These are phyloP conservation scores for Candida silvatica DNA, from an alignment of 805 yeast genomes.

Conservation along the genomic window DNA sequence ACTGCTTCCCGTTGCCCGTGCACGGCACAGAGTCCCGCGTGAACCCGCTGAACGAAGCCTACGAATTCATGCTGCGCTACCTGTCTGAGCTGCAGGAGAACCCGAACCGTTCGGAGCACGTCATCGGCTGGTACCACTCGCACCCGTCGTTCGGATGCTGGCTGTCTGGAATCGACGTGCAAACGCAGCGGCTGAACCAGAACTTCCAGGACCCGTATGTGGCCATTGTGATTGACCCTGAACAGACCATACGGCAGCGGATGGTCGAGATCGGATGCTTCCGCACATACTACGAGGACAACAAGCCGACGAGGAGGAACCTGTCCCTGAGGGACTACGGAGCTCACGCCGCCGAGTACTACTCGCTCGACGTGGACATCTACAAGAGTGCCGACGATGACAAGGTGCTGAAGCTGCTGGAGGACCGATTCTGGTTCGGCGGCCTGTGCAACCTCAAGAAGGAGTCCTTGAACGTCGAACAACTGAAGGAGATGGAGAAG, in stretches of 20 bases:
- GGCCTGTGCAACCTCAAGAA: slow-evolving; percentile 20
- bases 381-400: slow-evolving; percentile 47
- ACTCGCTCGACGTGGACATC: slow-evolving; percentile 53
- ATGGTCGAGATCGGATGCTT: slow-evolving; percentile 83
- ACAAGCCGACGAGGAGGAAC: slow-evolving; percentile 4
- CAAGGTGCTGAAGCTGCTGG: slow-evolving; percentile 32
- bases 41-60: slow-evolving; percentile 88
- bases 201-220: slow-evolving; percentile 86
- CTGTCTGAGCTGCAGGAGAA: slow-evolving; percentile 44
- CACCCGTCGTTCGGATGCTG: slow-evolving; percentile 98
- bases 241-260: slow-evolving; percentile 51
- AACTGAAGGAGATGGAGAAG: background rate
- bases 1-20: slow-evolving; percentile 82
- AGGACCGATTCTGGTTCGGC: slow-evolving; percentile 39
- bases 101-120: slow-evolving; percentile 47
- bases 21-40: slow-evolving; percentile 96
- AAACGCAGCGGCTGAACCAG: slow-evolving; percentile 81
- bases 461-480: slow-evolving; percentile 5
- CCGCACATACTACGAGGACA: slow-evolving; percentile 44
- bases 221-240: slow-evolving; percentile 84
- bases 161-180: slow-evolving; percentile 89
- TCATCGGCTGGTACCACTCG: slow-evolving; percentile 95
- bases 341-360: slow-evolving; percentile 60
- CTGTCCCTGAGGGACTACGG: slow-evolving; percentile 46
- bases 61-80: slow-evolving; percentile 89